These are phyloP conservation scores for Erodium texanum DNA, from an alignment of 441 rosid genomes.

Conservation along the genomic window DNA sequence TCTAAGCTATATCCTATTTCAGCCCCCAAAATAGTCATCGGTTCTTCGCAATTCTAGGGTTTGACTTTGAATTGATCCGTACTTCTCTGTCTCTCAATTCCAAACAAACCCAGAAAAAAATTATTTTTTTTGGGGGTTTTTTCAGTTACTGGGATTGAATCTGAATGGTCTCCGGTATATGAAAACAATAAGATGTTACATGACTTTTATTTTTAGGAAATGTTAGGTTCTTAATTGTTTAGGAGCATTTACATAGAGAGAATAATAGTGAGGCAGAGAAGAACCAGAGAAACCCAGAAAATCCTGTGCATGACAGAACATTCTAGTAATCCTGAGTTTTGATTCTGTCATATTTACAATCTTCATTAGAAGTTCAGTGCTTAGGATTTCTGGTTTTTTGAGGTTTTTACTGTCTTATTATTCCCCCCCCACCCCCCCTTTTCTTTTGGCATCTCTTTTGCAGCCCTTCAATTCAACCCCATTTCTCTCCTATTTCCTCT, in stretches of 20 bases:
- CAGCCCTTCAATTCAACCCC: neutral
- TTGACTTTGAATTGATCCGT: neutral
- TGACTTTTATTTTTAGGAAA: neutral
- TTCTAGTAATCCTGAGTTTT: neutral
- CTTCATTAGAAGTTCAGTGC: constrained; percentile 5
- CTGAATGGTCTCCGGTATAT: neutral
- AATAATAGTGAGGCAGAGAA: neutral
- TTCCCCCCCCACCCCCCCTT: neutral
- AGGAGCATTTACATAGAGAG: neutral
- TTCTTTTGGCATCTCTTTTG: neutral
- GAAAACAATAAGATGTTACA: neutral
- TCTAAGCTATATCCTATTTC: neutral
- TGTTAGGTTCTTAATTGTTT: neutral
- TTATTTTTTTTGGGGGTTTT: neutral
- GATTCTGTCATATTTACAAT: neutral
- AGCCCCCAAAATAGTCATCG: neutral
- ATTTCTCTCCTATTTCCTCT: neutral
- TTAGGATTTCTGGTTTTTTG: constrained; percentile 2
- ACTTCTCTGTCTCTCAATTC: neutral
- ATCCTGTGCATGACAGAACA: constrained; percentile 1
- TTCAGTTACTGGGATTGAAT: neutral
- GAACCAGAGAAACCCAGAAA: constrained; percentile 4
- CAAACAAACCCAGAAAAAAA: neutral
- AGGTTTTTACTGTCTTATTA: neutral
- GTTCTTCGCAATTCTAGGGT: constrained; percentile 8